Percentiles rank a stretch among this genome's conserved stretches.
Conservation (phyloP, 768 basidiomycete genomes). For the Roridomyces roridus region DNA sequence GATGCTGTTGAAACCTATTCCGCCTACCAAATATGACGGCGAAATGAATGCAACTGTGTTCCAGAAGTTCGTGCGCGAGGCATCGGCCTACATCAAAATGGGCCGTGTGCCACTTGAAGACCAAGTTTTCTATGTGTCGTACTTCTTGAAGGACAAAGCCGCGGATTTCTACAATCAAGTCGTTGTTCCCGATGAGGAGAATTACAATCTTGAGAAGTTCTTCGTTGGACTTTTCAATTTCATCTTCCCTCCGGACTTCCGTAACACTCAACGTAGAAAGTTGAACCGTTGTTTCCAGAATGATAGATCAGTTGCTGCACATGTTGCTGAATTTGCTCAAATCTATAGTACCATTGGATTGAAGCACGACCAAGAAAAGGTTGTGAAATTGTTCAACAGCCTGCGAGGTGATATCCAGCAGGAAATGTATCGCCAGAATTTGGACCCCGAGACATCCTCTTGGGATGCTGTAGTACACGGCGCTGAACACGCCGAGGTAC, state of each 20-base stretch:
- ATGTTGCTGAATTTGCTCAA: not conserved
- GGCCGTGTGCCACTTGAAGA: not conserved
- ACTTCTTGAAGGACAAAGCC: not conserved
- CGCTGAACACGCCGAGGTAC: too few species aligned
- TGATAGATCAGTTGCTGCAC: not conserved
- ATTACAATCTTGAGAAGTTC: not conserved
- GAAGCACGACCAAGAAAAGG: not conserved
- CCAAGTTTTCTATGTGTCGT: not conserved
- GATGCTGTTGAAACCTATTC: conserved; percentile 1
- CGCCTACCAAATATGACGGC: not conserved
- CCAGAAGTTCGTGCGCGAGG: not conserved
- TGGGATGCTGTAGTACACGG: not conserved
- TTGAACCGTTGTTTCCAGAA: not conserved
- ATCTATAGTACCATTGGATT: not conserved
- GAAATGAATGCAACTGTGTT: not conserved
- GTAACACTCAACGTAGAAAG: not conserved
- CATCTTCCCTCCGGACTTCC: not conserved
- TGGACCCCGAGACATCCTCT: not conserved
- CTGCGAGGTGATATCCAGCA: not conserved
- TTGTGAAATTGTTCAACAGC: not conserved
- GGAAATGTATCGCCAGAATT: not conserved
- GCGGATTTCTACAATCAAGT: conserved; percentile 11
- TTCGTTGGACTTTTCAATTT: not conserved
- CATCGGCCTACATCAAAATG: not conserved
- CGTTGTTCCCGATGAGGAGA: conserved; percentile 4